Evolutionary conservation across 2,329 filamentous ascomycete genomes (phyloP).

Genomic region (Fusarium mexicanum): DNA sequence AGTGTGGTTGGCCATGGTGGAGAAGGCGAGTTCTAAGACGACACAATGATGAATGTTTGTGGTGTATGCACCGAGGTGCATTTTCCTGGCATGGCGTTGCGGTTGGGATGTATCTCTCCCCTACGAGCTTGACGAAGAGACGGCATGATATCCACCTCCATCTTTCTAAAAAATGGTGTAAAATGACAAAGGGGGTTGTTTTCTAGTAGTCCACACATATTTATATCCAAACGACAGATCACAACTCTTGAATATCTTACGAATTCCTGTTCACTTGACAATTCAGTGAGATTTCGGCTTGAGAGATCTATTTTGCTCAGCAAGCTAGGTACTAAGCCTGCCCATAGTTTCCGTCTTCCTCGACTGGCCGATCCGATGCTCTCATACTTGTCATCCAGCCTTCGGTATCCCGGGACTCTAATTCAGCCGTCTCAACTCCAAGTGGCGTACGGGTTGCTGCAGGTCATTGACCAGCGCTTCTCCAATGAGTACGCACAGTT

Average conservation of each 20-base stretch:
- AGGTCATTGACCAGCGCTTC: conserved; percentile 12
- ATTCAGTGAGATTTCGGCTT: not conserved
- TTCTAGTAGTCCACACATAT: conserved; percentile 40
- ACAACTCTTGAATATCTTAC: conserved; percentile 23
- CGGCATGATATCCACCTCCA: conserved; percentile 54
- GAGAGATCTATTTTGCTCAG: not conserved
- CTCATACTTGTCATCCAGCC: not conserved
- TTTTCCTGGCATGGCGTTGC: conserved; percentile 49
- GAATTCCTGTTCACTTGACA: not conserved
- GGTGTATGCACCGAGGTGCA: conserved; percentile 38
- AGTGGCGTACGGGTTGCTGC: conserved; percentile 39
- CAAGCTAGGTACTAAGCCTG: not conserved
- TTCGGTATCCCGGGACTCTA: conserved; percentile 19
- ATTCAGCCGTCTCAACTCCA: conserved; percentile 7
- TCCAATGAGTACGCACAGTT: conserved; percentile 25
- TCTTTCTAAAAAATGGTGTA: conserved; percentile 35
- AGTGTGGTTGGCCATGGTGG: conserved; percentile 70
- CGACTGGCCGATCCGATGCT: not conserved
- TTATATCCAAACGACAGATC: conserved; percentile 24
- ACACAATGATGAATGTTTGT: conserved; percentile 26
- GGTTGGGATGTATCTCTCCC: conserved; percentile 49
- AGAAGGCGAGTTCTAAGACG: conserved; percentile 65
- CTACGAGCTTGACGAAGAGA: conserved; percentile 53
- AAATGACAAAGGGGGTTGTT: conserved; percentile 23
- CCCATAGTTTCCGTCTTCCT: not conserved